Conservation (phyloP, 345 rosid genomes). For the Eucalyptus caleyi region DNA sequence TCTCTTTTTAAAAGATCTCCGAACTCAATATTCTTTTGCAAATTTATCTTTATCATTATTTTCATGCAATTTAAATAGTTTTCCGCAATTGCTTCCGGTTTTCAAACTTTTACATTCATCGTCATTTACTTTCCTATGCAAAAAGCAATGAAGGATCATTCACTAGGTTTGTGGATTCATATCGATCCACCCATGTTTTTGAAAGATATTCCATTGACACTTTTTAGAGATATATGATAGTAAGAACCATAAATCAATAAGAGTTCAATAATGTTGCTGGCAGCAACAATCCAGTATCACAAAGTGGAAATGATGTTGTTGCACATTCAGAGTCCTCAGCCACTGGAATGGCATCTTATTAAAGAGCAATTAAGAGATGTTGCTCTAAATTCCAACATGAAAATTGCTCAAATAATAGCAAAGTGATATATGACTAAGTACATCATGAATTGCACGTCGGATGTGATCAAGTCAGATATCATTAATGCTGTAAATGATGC, state of each 20-base stretch:
- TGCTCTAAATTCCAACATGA: neutral
- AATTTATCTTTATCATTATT: neutral
- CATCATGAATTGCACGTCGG: neutral
- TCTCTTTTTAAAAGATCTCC: neutral
- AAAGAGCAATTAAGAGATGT: neutral
- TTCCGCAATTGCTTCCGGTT: rapidly evolving
- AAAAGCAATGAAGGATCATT: neutral
- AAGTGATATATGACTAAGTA: neutral
- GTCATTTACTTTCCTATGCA: neutral
- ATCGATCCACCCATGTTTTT: neutral
- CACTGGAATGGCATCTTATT: neutral
- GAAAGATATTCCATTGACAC: neutral
- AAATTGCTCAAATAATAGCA: neutral
- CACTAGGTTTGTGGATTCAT: neutral
- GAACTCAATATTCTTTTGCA: neutral
- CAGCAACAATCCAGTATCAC: neutral
- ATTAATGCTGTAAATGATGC: neutral
- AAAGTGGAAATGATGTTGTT: neutral
- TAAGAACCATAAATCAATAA: neutral
- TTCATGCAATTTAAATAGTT: neutral
- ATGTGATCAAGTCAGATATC: neutral
- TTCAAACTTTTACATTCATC: neutral
- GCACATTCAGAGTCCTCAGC: neutral
- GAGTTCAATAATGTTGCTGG: neutral
- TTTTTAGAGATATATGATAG: neutral